Evolutionary conservation across 2,329 filamentous ascomycete genomes (phyloP).

Genomic region (Neopestalotiopsis sp.): DNA sequence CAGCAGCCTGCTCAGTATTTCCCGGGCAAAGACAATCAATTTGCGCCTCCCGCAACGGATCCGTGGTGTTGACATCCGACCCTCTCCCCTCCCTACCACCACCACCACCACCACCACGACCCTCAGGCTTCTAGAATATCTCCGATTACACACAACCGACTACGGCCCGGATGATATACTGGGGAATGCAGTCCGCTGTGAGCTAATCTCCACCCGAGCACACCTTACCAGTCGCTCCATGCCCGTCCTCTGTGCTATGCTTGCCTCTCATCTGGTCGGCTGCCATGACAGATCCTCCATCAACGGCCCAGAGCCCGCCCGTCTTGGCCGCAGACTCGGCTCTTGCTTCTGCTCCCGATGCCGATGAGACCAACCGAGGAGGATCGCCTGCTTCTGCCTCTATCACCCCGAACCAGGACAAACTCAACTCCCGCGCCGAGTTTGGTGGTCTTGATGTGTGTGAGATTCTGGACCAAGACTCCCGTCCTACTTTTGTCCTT

Average conservation of each 20-base stretch:
- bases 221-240: background rate
- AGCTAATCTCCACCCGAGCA: background rate
- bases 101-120: background rate
- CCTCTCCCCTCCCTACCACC: background rate
- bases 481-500: slow-evolving; percentile 42
- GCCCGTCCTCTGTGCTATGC: background rate
- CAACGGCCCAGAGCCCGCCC: background rate
- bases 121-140: background rate
- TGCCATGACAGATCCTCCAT: background rate
- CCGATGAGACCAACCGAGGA: background rate
- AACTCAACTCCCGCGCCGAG: slow-evolving; percentile 24
- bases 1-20: background rate
- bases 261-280: background rate
- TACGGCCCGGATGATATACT: background rate
- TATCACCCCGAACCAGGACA: slow-evolving; percentile 11
- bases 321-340: background rate
- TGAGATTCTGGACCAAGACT: slow-evolving; percentile 42
- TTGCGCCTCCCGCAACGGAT: too few species aligned
- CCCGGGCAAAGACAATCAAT: background rate
- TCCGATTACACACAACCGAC: background rate
- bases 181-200: background rate
- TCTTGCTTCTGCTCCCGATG: background rate
- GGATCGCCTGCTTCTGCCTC: background rate
- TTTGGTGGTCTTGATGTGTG: slow-evolving; percentile 28
- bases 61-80: too few species aligned